A percentile compares a stretch with the other conserved stretches of the same genome.
Evolutionary conservation across 768 basidiomycete species (phyloP).

Genomic region (Mycena kentingensis): DNA sequence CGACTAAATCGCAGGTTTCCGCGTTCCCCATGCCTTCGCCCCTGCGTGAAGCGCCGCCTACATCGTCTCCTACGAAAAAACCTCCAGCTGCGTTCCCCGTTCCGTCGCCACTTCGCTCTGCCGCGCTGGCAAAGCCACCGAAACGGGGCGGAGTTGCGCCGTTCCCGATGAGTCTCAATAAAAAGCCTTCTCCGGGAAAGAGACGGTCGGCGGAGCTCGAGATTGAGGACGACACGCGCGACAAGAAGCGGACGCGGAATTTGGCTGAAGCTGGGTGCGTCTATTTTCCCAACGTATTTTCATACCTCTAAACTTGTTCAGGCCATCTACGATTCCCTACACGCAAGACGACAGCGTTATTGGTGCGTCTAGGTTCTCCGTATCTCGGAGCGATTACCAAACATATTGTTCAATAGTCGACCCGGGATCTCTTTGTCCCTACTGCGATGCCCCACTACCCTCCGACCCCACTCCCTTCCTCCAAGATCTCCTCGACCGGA

Average conservation of each 20-base stretch:
- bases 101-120: background rate
- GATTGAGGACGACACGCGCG: slow-evolving; percentile 15
- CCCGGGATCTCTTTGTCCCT: slow-evolving; percentile 74
- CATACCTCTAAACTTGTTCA: background rate
- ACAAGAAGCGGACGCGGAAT: slow-evolving; percentile 18
- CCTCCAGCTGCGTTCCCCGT: background rate
- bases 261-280: slow-evolving; percentile 3
- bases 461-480: slow-evolving; percentile 60
- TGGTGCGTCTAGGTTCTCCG: background rate
- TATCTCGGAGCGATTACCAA: slow-evolving; percentile 31
- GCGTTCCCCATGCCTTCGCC: background rate
- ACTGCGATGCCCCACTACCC: slow-evolving; percentile 75
- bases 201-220: slow-evolving; percentile 14
- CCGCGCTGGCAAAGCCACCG: background rate
- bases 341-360: background rate
- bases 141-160: slow-evolving; percentile 3
- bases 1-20: background rate
- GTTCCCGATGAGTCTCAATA: slow-evolving; percentile 16
- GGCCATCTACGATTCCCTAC: background rate
- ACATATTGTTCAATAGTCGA: slow-evolving; percentile 56
- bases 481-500: slow-evolving; percentile 50
- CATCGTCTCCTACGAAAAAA: background rate
- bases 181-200: slow-evolving; percentile 6
- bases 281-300: background rate
- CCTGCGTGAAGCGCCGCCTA: background rate